phyloP scores from a whole-genome alignment of 345 rosid species.

The Rhodamnia argentea region DNA sequence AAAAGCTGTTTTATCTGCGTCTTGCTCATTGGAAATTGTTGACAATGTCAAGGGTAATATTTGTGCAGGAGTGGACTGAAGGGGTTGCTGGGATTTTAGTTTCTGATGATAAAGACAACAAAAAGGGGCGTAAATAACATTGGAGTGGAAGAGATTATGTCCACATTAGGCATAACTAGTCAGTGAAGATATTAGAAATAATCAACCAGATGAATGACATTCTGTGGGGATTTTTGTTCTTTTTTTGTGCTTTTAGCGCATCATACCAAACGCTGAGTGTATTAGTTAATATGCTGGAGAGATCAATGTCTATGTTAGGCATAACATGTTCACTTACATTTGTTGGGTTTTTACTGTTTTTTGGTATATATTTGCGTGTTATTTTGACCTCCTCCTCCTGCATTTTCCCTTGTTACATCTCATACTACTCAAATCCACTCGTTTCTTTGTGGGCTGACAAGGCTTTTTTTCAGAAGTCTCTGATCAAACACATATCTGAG shows the following conservation, averaged over 20 bases:
- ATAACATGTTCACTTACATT: neutral
- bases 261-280: neutral
- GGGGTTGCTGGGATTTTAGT: neutral
- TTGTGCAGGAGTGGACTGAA: neutral
- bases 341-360: neutral
- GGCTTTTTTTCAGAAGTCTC: too few species aligned
- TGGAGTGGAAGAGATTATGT: neutral
- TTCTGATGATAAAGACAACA: neutral
- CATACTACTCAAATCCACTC: too few species aligned
- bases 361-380: neutral
- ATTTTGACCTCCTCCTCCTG: neutral
- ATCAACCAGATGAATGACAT: neutral
- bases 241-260: neutral
- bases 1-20: neutral
- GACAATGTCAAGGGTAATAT: neutral
- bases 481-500: neutral
- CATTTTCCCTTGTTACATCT: neutral
- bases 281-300: neutral
- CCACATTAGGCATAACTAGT: neutral
- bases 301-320: neutral
- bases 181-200: neutral
- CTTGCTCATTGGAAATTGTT: neutral
- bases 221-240: neutral
- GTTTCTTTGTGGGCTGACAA: too few species aligned
- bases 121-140: neutral